phyloP scores from a whole-genome alignment of 2,329 filamentous ascomycete genomes.

The Exophiala oligosperma region DNA sequence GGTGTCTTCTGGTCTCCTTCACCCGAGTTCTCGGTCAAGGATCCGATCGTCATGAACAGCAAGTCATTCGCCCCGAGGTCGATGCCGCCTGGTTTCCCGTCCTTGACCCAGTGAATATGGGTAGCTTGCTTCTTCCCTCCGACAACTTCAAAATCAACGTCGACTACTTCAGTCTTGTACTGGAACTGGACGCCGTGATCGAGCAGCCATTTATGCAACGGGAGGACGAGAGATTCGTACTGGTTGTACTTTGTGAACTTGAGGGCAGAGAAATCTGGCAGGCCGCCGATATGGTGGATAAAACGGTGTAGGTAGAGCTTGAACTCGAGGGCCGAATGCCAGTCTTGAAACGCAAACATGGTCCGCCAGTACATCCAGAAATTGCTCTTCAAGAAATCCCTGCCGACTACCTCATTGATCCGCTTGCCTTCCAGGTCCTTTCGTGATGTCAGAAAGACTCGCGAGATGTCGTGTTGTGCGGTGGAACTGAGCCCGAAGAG shows the following conservation, averaged over 20 bases:
- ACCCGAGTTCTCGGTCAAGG: slow-evolving; percentile 39
- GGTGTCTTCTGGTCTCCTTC: slow-evolving; percentile 36
- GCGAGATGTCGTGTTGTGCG: slow-evolving; percentile 11
- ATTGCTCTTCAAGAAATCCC: slow-evolving; percentile 30
- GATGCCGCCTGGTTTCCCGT: slow-evolving; percentile 28
- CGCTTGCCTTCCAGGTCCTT: slow-evolving; percentile 32
- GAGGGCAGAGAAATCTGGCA: slow-evolving; percentile 24
- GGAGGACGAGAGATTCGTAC: slow-evolving; percentile 31
- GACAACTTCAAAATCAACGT: slow-evolving; percentile 29
- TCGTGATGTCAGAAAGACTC: slow-evolving; percentile 21
- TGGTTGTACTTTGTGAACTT: slow-evolving; percentile 31
- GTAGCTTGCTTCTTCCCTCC: slow-evolving; percentile 29
- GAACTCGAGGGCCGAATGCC: slow-evolving; percentile 35
- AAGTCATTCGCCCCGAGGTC: slow-evolving; percentile 36
- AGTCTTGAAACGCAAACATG: slow-evolving; percentile 33
- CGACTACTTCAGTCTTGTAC: slow-evolving; percentile 30
- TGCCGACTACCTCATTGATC: slow-evolving; percentile 33
- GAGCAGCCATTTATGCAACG: slow-evolving; percentile 29
- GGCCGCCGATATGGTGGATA: slow-evolving; percentile 26
- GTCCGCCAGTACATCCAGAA: slow-evolving; percentile 33
- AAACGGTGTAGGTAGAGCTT: slow-evolving; percentile 30
- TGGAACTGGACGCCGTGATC: slow-evolving; percentile 32
- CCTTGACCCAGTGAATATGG: slow-evolving; percentile 27
- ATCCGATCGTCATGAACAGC: slow-evolving; percentile 43
- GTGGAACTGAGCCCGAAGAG: slow-evolving; percentile 7